Conservation (phyloP, 2,329 filamentous ascomycete genomes). For the Thielaviopsis euricoi region DNA sequence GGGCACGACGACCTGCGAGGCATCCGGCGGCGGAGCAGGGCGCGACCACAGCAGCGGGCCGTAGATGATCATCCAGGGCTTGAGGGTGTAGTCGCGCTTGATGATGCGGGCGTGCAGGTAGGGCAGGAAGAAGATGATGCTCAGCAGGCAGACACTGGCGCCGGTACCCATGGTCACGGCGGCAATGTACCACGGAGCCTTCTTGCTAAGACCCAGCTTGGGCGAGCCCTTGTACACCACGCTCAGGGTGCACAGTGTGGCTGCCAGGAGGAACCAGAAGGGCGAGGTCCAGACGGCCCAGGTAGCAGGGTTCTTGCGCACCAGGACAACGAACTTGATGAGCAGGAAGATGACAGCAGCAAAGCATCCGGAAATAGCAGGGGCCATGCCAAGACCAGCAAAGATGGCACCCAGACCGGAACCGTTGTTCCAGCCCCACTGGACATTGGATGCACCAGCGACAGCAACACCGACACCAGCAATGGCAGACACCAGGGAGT, state of each 20-base stretch:
- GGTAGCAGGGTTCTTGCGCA: conserved; percentile 52
- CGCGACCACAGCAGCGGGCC: conserved; percentile 51
- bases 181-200: conserved; percentile 50
- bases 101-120: conserved; percentile 50
- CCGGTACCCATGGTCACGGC: conserved; percentile 50
- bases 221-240: conserved; percentile 72
- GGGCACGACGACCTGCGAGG: conserved; percentile 42
- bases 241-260: conserved; percentile 56
- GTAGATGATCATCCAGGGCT: conserved; percentile 43
- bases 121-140: conserved; percentile 55
- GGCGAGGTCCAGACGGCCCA: conserved; percentile 61
- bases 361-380: conserved; percentile 47
- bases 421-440: conserved; percentile 55
- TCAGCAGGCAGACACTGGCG: conserved; percentile 36
- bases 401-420: conserved; percentile 58
- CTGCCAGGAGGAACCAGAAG: conserved; percentile 63
- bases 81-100: conserved; percentile 49
- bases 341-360: conserved; percentile 53
- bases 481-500: conserved; percentile 53
- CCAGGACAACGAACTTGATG: conserved; percentile 54
- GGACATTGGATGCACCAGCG: conserved; percentile 41
- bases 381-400: conserved; percentile 55
- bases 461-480: conserved; percentile 54
- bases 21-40: conserved; percentile 29
- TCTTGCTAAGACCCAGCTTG: conserved; percentile 45